phyloP scores from a whole-genome alignment of 2,329 filamentous ascomycete genomes.

The Myrmaecium sp. region DNA sequence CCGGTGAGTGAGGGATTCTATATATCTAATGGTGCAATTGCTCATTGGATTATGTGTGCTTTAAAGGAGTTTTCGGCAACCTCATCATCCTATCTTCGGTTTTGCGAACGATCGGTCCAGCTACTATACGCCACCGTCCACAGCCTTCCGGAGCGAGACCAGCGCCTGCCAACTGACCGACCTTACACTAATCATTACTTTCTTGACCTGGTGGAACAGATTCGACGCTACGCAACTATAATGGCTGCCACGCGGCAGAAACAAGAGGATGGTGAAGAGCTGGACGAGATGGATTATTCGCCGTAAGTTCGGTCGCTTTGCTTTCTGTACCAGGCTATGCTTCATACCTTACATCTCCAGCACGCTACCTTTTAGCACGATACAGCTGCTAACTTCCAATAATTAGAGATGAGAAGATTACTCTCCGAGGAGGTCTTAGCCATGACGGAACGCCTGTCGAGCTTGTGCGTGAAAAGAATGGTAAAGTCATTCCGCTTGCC shows the following conservation, averaged over 20 bases:
- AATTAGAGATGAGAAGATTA: constrained; percentile 51
- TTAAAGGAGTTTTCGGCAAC: constrained; percentile 57
- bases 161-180: constrained; percentile 66
- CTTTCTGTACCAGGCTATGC: background rate
- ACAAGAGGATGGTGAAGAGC: constrained; percentile 36
- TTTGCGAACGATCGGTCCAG: constrained; percentile 78
- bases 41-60: constrained; percentile 41
- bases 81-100: constrained; percentile 64
- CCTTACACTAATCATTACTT: constrained; percentile 95
- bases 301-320: constrained; percentile 21
- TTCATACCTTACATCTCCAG: constrained; percentile 9
- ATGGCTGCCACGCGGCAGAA: constrained; percentile 59
- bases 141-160: constrained; percentile 71
- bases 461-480: constrained; percentile 66
- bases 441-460: constrained; percentile 71
- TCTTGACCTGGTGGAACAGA: constrained; percentile 88
- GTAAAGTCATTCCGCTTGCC: constrained; percentile 61
- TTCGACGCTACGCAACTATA: constrained; percentile 73
- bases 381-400: constrained; percentile 1
- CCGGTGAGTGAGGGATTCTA: constrained; percentile 60
- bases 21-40: constrained; percentile 42
- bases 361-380: constrained; percentile 1
- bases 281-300: constrained; percentile 34
- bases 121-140: constrained; percentile 82
- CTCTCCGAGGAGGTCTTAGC: constrained; percentile 63